phyloP scores from a whole-genome alignment of 1,284 basidiomycete species.

The Moniliella sp. region DNA sequence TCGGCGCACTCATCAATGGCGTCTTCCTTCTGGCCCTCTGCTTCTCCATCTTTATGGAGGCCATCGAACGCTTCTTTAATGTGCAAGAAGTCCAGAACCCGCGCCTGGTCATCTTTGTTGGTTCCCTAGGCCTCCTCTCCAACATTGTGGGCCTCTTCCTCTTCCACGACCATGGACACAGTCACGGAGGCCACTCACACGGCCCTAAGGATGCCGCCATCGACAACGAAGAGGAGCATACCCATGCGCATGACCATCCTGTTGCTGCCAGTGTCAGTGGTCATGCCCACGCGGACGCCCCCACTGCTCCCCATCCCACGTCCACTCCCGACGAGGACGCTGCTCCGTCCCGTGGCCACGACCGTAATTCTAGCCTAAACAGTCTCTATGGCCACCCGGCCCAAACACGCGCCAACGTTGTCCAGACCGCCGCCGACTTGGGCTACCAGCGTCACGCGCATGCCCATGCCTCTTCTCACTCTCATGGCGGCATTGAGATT shows the following conservation, averaged over 20 bases:
- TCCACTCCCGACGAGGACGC: conserved; percentile 3
- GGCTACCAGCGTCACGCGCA: conserved; percentile 12
- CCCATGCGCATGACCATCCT: conserved; percentile 4
- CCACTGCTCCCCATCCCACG: too few species aligned
- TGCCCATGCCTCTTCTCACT: conserved; percentile 1
- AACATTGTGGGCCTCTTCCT: conserved; percentile 82
- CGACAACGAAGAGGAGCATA: conserved; percentile 9
- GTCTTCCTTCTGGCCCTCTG: conserved; percentile 87
- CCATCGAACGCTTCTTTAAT: conserved; percentile 67
- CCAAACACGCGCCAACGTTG: conserved; percentile 63
- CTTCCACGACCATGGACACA: conserved; percentile 49
- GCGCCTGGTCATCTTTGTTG: conserved; percentile 68
- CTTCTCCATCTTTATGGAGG: conserved; percentile 83
- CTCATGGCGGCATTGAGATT: conserved; percentile 1
- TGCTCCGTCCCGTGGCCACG: too few species aligned
- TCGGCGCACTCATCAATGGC: conserved; percentile 62
- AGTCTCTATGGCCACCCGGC: conserved; percentile 60
- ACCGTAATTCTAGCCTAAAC: too few species aligned
- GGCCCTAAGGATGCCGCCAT: conserved; percentile 3
- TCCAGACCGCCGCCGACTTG: conserved; percentile 65
- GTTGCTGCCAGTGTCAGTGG: too few species aligned
- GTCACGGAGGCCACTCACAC: conserved; percentile 20
- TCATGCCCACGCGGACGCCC: conserved; percentile 3
- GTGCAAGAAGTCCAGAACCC: conserved; percentile 64
- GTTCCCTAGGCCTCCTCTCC: conserved; percentile 64